A percentile compares a stretch with the other conserved stretches of the same genome.
Evolutionary conservation across 2,329 filamentous ascomycete species (phyloP).

Genomic region (Pleurostoma richardsiae): DNA sequence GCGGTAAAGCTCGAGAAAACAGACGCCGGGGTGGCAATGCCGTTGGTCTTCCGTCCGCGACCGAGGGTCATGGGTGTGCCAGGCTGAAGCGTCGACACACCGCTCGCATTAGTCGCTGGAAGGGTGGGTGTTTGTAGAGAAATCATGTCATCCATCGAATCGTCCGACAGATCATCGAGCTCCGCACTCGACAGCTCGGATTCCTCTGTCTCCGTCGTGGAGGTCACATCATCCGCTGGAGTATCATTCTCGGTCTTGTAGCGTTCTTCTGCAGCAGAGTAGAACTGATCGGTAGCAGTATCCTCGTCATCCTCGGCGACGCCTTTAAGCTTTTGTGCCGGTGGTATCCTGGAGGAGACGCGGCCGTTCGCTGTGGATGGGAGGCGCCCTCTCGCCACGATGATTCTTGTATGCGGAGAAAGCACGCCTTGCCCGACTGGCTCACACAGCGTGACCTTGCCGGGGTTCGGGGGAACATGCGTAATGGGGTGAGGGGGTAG

Average conservation of each 20-base stretch:
- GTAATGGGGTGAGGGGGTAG: slow-evolving; percentile 82
- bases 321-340: slow-evolving; percentile 52
- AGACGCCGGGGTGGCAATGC: slow-evolving; percentile 76
- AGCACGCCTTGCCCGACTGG: slow-evolving; percentile 86
- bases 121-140: slow-evolving; percentile 77
- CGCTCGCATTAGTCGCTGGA: slow-evolving; percentile 71
- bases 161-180: slow-evolving; percentile 77
- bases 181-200: slow-evolving; percentile 62
- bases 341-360: slow-evolving; percentile 37
- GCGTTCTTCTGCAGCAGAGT: slow-evolving; percentile 81
- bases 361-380: slow-evolving; percentile 46
- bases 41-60: slow-evolving; percentile 61
- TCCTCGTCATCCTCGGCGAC: slow-evolving; percentile 66
- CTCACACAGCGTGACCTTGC: slow-evolving; percentile 87
- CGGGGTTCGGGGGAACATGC: slow-evolving; percentile 77
- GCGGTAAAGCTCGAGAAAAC: slow-evolving; percentile 86
- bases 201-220: slow-evolving; percentile 53
- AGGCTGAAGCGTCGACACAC: slow-evolving; percentile 72
- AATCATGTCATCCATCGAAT: slow-evolving; percentile 90
- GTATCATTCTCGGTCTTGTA: slow-evolving; percentile 54
- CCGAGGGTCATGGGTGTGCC: slow-evolving; percentile 75
- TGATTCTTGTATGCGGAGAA: slow-evolving; percentile 72
- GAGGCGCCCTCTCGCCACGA: slow-evolving; percentile 63
- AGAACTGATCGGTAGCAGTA: slow-evolving; percentile 86
- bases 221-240: slow-evolving; percentile 53